A percentile compares a stretch with the other conserved stretches of the same genome.
These are phyloP conservation scores for Pseudogymnoascus sp. DNA, from an alignment of 2,329 filamentous ascomycete genomes.

Conservation along the genomic window DNA sequence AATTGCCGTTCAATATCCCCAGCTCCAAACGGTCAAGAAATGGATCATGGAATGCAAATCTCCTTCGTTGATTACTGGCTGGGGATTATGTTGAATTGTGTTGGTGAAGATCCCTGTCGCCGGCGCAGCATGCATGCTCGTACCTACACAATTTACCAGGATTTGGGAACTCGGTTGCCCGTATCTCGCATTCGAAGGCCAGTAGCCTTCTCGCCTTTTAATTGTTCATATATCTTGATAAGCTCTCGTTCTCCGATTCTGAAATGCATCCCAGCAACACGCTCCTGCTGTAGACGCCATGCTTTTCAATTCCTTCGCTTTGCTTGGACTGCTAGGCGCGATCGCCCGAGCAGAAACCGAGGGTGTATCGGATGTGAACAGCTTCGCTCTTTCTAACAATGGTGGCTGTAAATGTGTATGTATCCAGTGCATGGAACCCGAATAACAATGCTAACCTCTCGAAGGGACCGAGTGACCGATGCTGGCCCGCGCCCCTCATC, in stretches of 20 bases:
- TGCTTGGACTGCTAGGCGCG: background rate
- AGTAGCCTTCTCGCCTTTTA: background rate
- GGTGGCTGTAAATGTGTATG: conserved; percentile 4
- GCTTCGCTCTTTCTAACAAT: background rate
- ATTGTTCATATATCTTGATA: background rate
- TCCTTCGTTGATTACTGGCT: background rate
- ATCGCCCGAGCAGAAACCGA: background rate
- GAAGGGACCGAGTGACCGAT: conserved; percentile 16
- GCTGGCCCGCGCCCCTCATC: conserved; percentile 28
- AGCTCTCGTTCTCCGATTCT: background rate
- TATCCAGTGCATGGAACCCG: background rate
- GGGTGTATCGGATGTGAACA: background rate
- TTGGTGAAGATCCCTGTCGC: background rate
- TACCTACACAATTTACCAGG: background rate
- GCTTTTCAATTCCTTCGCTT: background rate
- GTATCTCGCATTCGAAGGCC: background rate
- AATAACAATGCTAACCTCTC: background rate
- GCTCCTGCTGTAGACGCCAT: background rate
- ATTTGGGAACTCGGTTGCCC: background rate
- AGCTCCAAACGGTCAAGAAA: background rate
- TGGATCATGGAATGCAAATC: background rate
- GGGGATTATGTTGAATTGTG: background rate
- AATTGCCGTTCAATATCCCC: background rate
- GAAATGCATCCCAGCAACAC: background rate
- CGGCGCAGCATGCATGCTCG: background rate